A percentile compares a stretch with the other conserved stretches of the same genome.
Conservation (phyloP, 305 asterid species). For the Nicotiana rustica region DNA sequence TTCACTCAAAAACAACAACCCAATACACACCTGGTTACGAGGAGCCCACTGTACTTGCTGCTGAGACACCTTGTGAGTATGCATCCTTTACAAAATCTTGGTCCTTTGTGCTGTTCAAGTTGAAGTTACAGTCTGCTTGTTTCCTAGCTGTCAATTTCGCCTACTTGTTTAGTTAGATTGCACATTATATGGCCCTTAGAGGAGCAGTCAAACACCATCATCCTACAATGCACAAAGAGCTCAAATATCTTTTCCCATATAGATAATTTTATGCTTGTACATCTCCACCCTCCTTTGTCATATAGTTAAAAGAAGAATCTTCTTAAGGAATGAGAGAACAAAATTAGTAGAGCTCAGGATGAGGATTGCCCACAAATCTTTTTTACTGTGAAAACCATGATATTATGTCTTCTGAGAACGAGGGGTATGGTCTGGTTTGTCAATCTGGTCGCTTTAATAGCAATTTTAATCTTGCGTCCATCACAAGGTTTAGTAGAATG, state of each 20-base stretch:
- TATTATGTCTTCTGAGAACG: not conserved
- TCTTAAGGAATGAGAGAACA: too few relatives aligned
- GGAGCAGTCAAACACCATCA: too few relatives aligned
- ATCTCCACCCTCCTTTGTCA: not conserved
- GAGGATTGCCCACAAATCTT: not conserved
- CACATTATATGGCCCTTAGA: too few relatives aligned
- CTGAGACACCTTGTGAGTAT: conserved; percentile 62
- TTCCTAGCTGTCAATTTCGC: too few relatives aligned
- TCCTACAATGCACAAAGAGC: too few relatives aligned
- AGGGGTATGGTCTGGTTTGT: not conserved
- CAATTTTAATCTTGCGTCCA: not conserved
- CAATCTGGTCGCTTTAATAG: conserved; percentile 3
- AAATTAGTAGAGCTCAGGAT: not conserved
- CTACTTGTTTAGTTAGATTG: too few relatives aligned
- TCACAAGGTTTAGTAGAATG: not conserved
- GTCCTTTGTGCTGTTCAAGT: too few relatives aligned
- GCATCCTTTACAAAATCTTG: too few relatives aligned
- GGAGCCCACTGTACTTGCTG: conserved; percentile 79
- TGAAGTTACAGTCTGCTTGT: too few relatives aligned
- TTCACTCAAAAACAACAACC: conserved; percentile 54
- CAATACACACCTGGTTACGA: conserved; percentile 69
- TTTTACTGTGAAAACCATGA: not conserved
- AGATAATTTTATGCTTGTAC: conserved; percentile 19
- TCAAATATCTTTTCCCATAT: too few relatives aligned
- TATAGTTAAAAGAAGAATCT: not conserved